A percentile compares a stretch with the other conserved stretches of the same genome.
phyloP scores from a whole-genome alignment of 2,329 filamentous ascomycete species.

The Septoria linicola region DNA sequence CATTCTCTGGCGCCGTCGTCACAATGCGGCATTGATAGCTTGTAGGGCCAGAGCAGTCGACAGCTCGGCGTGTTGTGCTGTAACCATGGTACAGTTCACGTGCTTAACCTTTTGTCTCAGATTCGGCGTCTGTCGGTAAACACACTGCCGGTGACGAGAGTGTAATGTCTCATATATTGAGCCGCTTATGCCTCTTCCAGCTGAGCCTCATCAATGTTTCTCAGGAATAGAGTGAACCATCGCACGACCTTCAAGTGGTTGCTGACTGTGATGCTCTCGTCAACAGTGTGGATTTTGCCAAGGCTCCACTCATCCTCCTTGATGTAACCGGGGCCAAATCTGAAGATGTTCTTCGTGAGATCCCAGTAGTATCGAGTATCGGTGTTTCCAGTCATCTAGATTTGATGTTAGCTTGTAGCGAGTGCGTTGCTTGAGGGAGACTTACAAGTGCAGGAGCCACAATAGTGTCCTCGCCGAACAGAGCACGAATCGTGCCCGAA shows the following conservation, averaged over 20 bases:
- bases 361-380: conserved; percentile 40
- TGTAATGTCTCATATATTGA: neutral
- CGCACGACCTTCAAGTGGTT: conserved; percentile 46
- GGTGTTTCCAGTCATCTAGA: conserved; percentile 39
- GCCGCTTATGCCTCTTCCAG: conserved; percentile 25
- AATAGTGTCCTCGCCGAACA: conserved; percentile 45
- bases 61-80: neutral
- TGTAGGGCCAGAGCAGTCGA: conserved; percentile 1
- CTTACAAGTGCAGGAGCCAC: conserved; percentile 34
- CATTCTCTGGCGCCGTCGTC: too few species aligned
- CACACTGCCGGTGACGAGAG: neutral
- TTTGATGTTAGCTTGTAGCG: too few species aligned
- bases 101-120: conserved; percentile 1
- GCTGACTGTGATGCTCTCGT: conserved; percentile 38
- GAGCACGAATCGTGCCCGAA: conserved; percentile 45
- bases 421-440: too few species aligned
- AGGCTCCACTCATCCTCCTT: conserved; percentile 31
- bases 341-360: conserved; percentile 40
- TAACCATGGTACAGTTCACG: conserved; percentile 8
- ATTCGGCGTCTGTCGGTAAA: neutral
- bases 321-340: conserved; percentile 39
- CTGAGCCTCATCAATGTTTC: conserved; percentile 48
- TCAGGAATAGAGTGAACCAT: conserved; percentile 47
- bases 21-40: neutral
- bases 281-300: conserved; percentile 38